Base-by-base conservation (phyloP, 1,139 yeast species). In the Hyphopichia buzzinii region DNA sequence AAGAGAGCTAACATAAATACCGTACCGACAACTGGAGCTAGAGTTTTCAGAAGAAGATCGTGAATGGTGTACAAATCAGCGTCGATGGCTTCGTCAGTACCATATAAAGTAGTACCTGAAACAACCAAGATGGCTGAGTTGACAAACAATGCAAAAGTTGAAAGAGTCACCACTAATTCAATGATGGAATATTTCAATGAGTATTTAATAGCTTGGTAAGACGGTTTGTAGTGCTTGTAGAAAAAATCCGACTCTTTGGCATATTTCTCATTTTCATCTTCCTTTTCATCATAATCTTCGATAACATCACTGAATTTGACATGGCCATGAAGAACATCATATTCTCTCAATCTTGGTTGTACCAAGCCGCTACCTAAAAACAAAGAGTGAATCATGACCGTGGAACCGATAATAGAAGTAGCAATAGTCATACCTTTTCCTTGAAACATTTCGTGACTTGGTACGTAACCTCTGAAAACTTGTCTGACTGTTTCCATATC, bases 341-440 rank as follows among this genome's bases (percentile, higher is more conserved):
- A 81, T 40, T 79, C 84, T 37, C 84, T 58, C 36, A 84, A 64
- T 38, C 92, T 66, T 15, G 90, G 87, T 53, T 82, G 87, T 6
- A 81, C 90, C 41, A 84, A 62, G 1, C 87, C 87, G 4, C 88
- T 80, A 0, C 92, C 92, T 44, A 84, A 67, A 49, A 83, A 84
- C 38, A 84, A 64, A 15, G 87, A 79, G 52, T 84, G 92, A 26
- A 89, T 87, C 92, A 84, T 84, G 21, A 84, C 92, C 0, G 92
- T 84, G 21, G 92, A 86, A 54, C 94, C 94, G 32, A 86, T 65
- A 47, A 86, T 79, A 13, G 90, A 84, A 17, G 88, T 81, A 4
- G 92, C 86, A 32, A 81, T 76, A 42, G 85, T 80, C 54, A 85
- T 63, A 6, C 94, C 92, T 37, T 67, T 67, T 10, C 79, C 77